These are phyloP conservation scores for Babesia ovis DNA, from an alignment of 169 alveolate species.

Conservation along the genomic window DNA sequence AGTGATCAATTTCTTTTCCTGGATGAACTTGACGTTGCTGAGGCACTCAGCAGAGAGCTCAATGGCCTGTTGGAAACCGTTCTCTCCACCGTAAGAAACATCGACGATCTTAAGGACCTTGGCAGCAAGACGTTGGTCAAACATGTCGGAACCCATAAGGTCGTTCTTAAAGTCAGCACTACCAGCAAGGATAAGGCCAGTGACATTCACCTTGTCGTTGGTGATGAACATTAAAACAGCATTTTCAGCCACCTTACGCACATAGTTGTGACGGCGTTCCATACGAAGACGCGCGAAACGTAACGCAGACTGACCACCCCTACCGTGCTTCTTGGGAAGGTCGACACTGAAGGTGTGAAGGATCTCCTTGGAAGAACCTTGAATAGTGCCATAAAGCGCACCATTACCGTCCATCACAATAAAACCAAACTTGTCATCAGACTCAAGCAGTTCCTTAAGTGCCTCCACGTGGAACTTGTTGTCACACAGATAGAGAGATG, in stretches of 20 bases:
- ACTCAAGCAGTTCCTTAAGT: conserved; percentile 84
- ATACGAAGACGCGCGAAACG: conserved; percentile 99
- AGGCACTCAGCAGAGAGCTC: conserved; percentile 93
- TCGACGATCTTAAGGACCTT: conserved; percentile 94
- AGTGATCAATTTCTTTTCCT: conserved; percentile 88
- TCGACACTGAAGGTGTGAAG: conserved; percentile 94
- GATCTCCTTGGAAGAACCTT: conserved; percentile 91
- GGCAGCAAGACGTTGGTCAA: conserved; percentile 93
- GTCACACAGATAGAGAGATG: conserved; percentile 95
- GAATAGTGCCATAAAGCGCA: conserved; percentile 94
- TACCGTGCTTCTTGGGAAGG: conserved; percentile 98
- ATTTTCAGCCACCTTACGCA: conserved; percentile 97
- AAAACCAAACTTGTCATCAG: conserved; percentile 97
- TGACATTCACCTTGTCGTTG: conserved; percentile 91
- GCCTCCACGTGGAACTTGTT: conserved; percentile 94
- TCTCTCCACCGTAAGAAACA: conserved; percentile 99
- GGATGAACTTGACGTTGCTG: conserved; percentile 87
- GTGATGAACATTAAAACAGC: conserved; percentile 95
- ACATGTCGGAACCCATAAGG: conserved; percentile 87
- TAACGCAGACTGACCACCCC: conserved; percentile 99
- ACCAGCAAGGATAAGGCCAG: conserved; percentile 94
- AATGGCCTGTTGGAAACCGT: conserved; percentile 98
- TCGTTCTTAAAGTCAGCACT: conserved; percentile 98
- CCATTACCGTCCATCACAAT: conserved; percentile 98
- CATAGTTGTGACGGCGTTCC: conserved; percentile 97